Evolutionary conservation across 129 eudicot genomes (phyloP).

Genomic region (Solidago caesia): DNA sequence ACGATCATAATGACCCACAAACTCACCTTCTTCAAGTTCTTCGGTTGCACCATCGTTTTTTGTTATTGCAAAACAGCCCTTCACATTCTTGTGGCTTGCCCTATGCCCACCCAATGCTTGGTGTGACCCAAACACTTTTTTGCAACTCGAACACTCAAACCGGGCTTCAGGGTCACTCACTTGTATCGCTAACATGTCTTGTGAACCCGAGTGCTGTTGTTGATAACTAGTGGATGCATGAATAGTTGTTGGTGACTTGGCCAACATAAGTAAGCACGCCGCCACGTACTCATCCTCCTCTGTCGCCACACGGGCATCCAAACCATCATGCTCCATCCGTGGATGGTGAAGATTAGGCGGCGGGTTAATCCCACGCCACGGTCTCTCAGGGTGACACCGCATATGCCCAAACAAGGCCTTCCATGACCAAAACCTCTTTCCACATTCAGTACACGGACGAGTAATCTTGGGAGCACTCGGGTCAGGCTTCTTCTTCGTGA

Average conservation of each 20-base stretch:
- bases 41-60: slow-evolving; percentile 19
- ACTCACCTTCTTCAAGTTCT: slow-evolving; percentile 17
- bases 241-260: slow-evolving; percentile 37
- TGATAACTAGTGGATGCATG: slow-evolving; percentile 24
- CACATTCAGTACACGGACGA: slow-evolving; percentile 85
- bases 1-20: slow-evolving; percentile 8
- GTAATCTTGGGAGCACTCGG: slow-evolving; percentile 79
- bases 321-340: slow-evolving; percentile 8
- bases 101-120: slow-evolving; percentile 96
- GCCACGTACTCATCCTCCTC: slow-evolving; percentile 79
- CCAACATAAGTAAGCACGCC: slow-evolving; percentile 57
- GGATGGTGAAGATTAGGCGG: slow-evolving; percentile 56
- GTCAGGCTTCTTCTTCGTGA: slow-evolving; percentile 53
- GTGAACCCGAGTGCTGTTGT: slow-evolving; percentile 20
- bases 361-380: slow-evolving; percentile 92
- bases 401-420: slow-evolving; percentile 95
- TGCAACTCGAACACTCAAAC: slow-evolving; percentile 72
- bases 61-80: slow-evolving; percentile 62
- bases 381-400: slow-evolving; percentile 98
- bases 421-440: slow-evolving; percentile 76
- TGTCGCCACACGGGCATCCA: slow-evolving; percentile 21
- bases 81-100: slow-evolving; percentile 82
- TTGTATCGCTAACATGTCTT: slow-evolving; percentile 13
- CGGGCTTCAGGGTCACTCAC: slow-evolving; percentile 26
- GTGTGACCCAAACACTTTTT: slow-evolving; percentile 69